These are phyloP conservation scores for Aspergillus oerlinghausenensis DNA, from an alignment of 2,329 filamentous ascomycete genomes.

Conservation along the genomic window DNA sequence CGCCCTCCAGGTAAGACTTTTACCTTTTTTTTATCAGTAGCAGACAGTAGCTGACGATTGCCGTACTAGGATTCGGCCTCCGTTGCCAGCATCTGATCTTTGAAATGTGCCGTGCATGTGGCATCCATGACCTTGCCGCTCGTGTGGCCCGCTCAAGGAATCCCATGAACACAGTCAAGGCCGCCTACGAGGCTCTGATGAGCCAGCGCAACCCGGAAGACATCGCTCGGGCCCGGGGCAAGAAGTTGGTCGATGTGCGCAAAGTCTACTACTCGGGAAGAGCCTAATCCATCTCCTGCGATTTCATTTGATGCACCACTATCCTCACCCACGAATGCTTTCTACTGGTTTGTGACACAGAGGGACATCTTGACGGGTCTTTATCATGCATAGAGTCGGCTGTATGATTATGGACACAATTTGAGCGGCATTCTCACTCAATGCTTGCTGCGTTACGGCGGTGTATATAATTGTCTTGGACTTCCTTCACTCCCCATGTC, in stretches of 20 bases:
- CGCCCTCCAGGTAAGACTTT: constrained; percentile 74
- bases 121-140: constrained; percentile 82
- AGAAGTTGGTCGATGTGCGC: constrained; percentile 91
- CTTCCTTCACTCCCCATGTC: constrained; percentile 1
- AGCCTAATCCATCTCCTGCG: constrained; percentile 42
- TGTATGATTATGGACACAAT: constrained; percentile 15
- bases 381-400: constrained; percentile 9
- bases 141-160: constrained; percentile 81
- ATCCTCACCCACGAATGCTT: constrained; percentile 17
- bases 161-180: constrained; percentile 97
- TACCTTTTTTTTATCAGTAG: neutral
- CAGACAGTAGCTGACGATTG: constrained; percentile 8
- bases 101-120: constrained; percentile 83
- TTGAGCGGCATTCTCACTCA: neutral
- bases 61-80: constrained; percentile 74
- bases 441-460: constrained; percentile 13
- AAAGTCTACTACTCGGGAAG: constrained; percentile 94
- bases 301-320: constrained; percentile 9
- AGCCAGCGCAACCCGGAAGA: constrained; percentile 84
- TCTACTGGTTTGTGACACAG: constrained; percentile 11
- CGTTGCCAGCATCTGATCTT: constrained; percentile 88
- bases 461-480: constrained; percentile 18
- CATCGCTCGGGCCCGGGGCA: constrained; percentile 81
- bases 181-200: constrained; percentile 74
- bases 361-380: constrained; percentile 1